phyloP scores from a whole-genome alignment of 371 early-diverging fungal species.

The Umbelopsis sp. region DNA sequence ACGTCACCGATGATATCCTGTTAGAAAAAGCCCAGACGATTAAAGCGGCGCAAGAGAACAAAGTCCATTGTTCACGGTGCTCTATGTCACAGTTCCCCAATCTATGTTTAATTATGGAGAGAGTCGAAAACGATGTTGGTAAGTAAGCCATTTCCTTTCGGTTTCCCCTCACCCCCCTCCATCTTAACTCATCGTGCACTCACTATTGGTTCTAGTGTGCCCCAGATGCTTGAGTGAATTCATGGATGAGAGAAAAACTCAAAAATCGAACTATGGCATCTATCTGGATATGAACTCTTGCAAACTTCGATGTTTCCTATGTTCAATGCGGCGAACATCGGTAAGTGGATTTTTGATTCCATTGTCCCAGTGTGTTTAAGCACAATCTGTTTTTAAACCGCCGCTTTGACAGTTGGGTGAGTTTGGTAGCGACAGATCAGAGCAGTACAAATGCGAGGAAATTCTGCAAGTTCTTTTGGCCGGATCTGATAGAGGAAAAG shows the following conservation, averaged over 20 bases:
- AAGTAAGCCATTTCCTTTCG: neutral
- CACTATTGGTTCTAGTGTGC: neutral
- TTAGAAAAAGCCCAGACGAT: constrained; percentile 6
- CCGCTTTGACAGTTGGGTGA: neutral
- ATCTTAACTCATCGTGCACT: neutral
- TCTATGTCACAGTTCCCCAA: constrained; percentile 12
- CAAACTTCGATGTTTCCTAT: neutral
- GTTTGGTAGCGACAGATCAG: constrained; percentile 6
- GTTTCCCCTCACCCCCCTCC: neutral
- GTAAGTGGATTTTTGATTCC: neutral
- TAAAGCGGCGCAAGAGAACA: constrained; percentile 15
- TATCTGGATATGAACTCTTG: neutral
- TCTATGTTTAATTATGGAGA: neutral
- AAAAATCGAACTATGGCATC: neutral
- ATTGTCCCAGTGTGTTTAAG: neutral
- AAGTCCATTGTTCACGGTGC: neutral
- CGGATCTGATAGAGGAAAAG: constrained; percentile 1
- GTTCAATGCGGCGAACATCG: constrained; percentile 8
- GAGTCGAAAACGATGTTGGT: neutral
- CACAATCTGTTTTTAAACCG: neutral
- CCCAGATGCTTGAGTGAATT: neutral
- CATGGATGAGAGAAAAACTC: neutral
- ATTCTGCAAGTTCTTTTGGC: neutral
- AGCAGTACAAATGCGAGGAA: constrained; percentile 8
- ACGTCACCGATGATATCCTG: constrained; percentile 8